These are phyloP conservation scores for Schwanniomyces yamadae DNA, from an alignment of 805 yeast genomes.

Conservation along the genomic window DNA sequence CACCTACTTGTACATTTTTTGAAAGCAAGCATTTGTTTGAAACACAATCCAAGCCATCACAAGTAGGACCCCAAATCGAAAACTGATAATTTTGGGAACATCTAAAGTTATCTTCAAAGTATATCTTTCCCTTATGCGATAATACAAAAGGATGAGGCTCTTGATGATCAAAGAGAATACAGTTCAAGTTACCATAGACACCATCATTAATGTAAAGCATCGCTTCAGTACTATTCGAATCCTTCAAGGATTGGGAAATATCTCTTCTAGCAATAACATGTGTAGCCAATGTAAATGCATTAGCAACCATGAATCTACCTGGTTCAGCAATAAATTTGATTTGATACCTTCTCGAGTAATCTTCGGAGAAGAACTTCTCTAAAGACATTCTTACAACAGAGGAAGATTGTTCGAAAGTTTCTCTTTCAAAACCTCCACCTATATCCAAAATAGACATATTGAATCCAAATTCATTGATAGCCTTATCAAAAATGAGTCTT, in stretches of 20 bases:
- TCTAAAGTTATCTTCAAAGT: conserved; percentile 23
- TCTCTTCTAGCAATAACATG: conserved; percentile 84
- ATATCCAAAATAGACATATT: conserved; percentile 65
- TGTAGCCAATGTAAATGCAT: conserved; percentile 81
- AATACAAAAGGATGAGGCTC: conserved; percentile 68
- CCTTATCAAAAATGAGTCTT: conserved; percentile 62
- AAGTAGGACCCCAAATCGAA: conserved; percentile 97
- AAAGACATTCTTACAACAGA: conserved; percentile 55
- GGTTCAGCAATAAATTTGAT: conserved; percentile 81
- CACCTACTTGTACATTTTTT: conserved; percentile 72
- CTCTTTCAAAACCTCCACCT: conserved; percentile 88
- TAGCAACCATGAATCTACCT: conserved; percentile 85
- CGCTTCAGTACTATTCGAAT: conserved; percentile 36
- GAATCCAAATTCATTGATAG: conserved; percentile 27
- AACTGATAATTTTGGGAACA: conserved; percentile 37
- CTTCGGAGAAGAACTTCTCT: conserved; percentile 56
- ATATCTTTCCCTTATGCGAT: conserved; percentile 49
- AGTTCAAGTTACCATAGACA: conserved; percentile 92
- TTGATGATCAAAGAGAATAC: conserved; percentile 91
- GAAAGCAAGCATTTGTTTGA: conserved; percentile 51
- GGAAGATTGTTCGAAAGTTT: conserved; percentile 60
- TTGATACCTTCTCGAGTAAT: conserved; percentile 19
- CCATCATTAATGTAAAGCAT: conserved; percentile 94
- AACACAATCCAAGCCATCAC: conserved; percentile 93
- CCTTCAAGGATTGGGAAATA: conserved; percentile 13